These are phyloP conservation scores for Metschnikowia sp. DNA, from an alignment of 805 yeast genomes.

Conservation along the genomic window DNA sequence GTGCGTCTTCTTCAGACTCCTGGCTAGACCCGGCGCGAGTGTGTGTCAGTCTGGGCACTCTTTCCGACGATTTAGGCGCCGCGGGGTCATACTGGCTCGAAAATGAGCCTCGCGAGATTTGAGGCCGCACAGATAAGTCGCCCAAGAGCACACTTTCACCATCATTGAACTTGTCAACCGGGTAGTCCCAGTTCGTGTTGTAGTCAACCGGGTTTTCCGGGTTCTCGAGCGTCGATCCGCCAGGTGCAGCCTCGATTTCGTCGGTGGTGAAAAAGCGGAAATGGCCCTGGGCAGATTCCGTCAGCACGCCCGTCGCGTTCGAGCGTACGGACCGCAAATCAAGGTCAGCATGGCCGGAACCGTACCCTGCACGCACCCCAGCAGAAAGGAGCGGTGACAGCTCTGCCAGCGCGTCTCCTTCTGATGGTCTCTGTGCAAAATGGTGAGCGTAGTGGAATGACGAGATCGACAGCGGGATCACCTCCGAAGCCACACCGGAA, in stretches of 20 bases:
- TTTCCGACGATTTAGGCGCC: conserved; percentile 5
- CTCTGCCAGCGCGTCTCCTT: conserved; percentile 22
- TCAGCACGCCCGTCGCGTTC: conserved; percentile 34
- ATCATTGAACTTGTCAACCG: conserved; percentile 44
- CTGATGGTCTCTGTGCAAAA: conserved; percentile 26
- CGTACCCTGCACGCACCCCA: conserved; percentile 8
- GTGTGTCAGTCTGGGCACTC: conserved; percentile 14
- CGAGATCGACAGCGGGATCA: conserved; percentile 73
- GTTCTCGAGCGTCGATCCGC: conserved; percentile 72
- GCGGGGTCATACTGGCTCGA: conserved; percentile 7
- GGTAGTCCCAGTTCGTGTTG: conserved; percentile 71
- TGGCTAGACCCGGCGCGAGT: neutral
- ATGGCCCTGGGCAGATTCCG: conserved; percentile 33
- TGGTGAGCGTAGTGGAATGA: conserved; percentile 72
- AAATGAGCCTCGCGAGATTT: conserved; percentile 1
- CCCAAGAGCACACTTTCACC: conserved; percentile 8
- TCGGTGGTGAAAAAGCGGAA: conserved; percentile 82
- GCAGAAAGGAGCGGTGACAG: conserved; percentile 34
- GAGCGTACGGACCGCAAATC: conserved; percentile 35
- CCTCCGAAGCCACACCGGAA: conserved; percentile 74
- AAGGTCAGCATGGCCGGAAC: conserved; percentile 19
- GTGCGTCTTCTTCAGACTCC: conserved; percentile 8
- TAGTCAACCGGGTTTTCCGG: conserved; percentile 59
- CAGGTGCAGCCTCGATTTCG: conserved; percentile 84
- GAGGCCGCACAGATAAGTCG: conserved; percentile 9